Conservation (phyloP, 352 stramenopile species). For the Globisporangium alternatum region DNA sequence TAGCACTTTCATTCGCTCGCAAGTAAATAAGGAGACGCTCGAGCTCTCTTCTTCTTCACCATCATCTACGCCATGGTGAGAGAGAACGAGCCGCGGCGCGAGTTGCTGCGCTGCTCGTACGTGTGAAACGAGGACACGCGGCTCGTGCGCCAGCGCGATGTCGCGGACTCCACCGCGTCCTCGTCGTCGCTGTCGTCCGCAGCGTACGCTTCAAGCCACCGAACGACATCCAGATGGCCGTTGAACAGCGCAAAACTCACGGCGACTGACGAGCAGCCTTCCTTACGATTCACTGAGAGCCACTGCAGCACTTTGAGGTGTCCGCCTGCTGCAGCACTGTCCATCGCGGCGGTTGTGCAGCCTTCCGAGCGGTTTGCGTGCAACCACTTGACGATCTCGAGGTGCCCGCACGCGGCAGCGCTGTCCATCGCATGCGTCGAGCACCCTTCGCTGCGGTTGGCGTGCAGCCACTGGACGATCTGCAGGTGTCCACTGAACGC, state of each 20-base stretch:
- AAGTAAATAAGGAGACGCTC: background rate
- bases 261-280: constrained; percentile 73
- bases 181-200: constrained; percentile 16
- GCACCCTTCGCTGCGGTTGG: constrained; percentile 64
- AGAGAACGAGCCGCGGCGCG: constrained; percentile 14
- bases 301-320: constrained; percentile 69
- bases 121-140: constrained; percentile 18
- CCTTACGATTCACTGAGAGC: constrained; percentile 49
- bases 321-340: constrained; percentile 62
- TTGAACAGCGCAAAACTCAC: constrained; percentile 68
- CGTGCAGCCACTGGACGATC: constrained; percentile 73
- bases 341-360: constrained; percentile 71
- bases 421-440: constrained; percentile 78
- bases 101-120: constrained; percentile 20
- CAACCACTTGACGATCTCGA: constrained; percentile 74
- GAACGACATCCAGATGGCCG: constrained; percentile 57
- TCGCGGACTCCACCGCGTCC: background rate
- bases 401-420: constrained; percentile 60
- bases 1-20: background rate
- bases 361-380: constrained; percentile 59
- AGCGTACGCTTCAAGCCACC: constrained; percentile 57
- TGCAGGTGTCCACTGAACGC: constrained; percentile 63
- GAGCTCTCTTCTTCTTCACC: background rate
- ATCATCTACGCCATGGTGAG: constrained; percentile 4
- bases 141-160: constrained; percentile 10